Evolutionary conservation across 768 basidiomycete species (phyloP), one percentile per base, ranked within the genome.

Genomic region (Lactarius tabidus): DNA sequence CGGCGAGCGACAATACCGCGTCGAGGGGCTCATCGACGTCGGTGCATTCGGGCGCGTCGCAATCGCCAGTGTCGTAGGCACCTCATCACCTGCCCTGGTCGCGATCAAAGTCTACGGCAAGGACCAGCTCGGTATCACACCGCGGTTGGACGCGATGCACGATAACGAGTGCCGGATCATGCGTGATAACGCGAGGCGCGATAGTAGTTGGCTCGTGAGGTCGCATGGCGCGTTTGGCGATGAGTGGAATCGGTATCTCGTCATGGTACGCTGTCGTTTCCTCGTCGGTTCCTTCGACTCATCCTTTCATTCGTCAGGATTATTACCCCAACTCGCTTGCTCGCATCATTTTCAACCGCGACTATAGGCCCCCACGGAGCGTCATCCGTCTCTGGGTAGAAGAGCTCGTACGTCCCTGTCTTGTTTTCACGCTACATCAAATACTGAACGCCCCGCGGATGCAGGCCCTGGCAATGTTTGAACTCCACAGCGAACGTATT

Each of bases 401-500:
- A 38, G 65, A 66, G 4, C 65, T 66, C 18, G 65, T 66, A 54
- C 26, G 60, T 59, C 26, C 26, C 2, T 14, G 18, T 14, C 31
- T 28, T 18, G 8, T 20, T 10, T 29, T 2, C 17, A 2, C 12
- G 6, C 29, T 23, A 23, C 20, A 35, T 0, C n/a, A 15, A 26
- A 23, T 2, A 14, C 26, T 6, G 0, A 9, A n/a, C 8, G 33
- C 33, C 33, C 33, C 8, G n/a, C 20, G 41, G 20, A 41, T 48
- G 57, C 28, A 70, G 70, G 15, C 63, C 17, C 20, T 63, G n/a
- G 68, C 55, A 28, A 61, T 71, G 56, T 59, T 20, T n/a, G 80
- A 80, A 64, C 71, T 81, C 7, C 72, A 80, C 35, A 61, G 72
- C 1, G 75, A 75, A 64, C 71, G 77, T 66, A 71, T 82, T 26